phyloP scores from a whole-genome alignment of 1,284 basidiomycete species.

The Ustanciosporium gigantosporum region DNA sequence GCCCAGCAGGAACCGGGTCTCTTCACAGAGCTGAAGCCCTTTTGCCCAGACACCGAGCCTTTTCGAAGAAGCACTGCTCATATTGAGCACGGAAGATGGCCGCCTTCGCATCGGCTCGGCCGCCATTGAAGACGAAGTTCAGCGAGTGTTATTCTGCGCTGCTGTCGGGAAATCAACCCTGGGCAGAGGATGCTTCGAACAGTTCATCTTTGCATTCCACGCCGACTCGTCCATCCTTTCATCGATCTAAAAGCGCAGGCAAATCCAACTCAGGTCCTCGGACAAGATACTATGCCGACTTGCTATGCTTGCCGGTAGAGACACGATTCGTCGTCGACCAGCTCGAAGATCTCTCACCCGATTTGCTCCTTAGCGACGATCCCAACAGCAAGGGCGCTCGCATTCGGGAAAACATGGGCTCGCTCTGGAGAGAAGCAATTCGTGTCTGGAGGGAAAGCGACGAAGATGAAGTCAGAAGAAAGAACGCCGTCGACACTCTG shows the following conservation, averaged over 20 bases:
- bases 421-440: slow-evolving; percentile 51
- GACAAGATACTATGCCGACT: slow-evolving; percentile 47
- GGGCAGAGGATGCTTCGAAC: slow-evolving; percentile 6
- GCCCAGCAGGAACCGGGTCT: too few relatives aligned
- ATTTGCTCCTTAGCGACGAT: slow-evolving; percentile 44
- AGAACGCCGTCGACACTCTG: slow-evolving; percentile 51
- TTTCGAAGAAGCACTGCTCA: too few relatives aligned
- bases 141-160: slow-evolving; percentile 42
- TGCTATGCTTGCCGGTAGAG: slow-evolving; percentile 52
- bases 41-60: too few relatives aligned
- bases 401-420: slow-evolving; percentile 51
- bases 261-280: slow-evolving; percentile 54
- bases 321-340: slow-evolving; percentile 30
- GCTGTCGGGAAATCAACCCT: slow-evolving; percentile 50
- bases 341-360: slow-evolving; percentile 28
- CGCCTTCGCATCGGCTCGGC: slow-evolving; percentile 2
- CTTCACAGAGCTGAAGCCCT: too few relatives aligned
- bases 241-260: slow-evolving; percentile 33
- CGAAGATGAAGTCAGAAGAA: slow-evolving; percentile 44
- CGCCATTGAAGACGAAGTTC: slow-evolving; percentile 47
- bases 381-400: slow-evolving; percentile 30
- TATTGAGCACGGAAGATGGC: too few relatives aligned
- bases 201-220: slow-evolving; percentile 3
- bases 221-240: slow-evolving; percentile 7
- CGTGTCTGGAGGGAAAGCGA: slow-evolving; percentile 40